These are phyloP conservation scores for Asterophora lycoperdoides DNA, from an alignment of 768 basidiomycete species.

Conservation along the genomic window DNA sequence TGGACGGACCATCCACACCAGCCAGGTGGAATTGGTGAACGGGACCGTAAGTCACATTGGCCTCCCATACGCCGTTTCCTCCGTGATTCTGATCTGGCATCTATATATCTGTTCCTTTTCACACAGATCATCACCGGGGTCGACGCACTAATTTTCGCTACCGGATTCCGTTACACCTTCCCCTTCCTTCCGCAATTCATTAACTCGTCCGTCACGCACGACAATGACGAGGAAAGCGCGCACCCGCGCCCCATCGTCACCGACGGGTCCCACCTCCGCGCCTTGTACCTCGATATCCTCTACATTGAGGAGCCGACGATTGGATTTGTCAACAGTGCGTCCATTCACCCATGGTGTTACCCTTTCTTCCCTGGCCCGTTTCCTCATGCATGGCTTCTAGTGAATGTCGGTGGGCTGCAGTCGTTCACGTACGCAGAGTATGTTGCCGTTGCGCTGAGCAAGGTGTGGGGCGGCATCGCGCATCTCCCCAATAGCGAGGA, in stretches of 20 bases:
- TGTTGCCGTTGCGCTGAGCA: slow-evolving; percentile 31
- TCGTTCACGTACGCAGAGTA: slow-evolving; percentile 37
- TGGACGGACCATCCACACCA: slow-evolving; percentile 17
- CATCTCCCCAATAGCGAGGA: slow-evolving; percentile 28
- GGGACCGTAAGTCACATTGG: slow-evolving; percentile 28
- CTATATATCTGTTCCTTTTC: background rate
- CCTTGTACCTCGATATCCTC: slow-evolving; percentile 36
- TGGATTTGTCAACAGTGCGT: slow-evolving; percentile 33
- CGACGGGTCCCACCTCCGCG: slow-evolving; percentile 36
- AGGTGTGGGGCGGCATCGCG: slow-evolving; percentile 34
- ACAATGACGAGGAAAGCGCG: slow-evolving; percentile 17
- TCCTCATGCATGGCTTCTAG: too few relatives aligned
- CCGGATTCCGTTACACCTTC: slow-evolving; percentile 41
- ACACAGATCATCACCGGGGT: slow-evolving; percentile 29
- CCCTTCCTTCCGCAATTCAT: slow-evolving; percentile 42
- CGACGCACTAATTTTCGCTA: slow-evolving; percentile 34
- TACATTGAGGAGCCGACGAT: slow-evolving; percentile 45
- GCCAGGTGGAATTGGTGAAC: slow-evolving; percentile 32
- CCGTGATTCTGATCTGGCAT: too few relatives aligned
- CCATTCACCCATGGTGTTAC: too few relatives aligned
- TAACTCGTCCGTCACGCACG: slow-evolving; percentile 4
- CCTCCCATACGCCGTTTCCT: too few relatives aligned
- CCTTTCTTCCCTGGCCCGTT: too few relatives aligned
- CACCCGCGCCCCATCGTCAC: slow-evolving; percentile 33
- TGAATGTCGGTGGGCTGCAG: slow-evolving; percentile 33